These are phyloP conservation scores for Dalechampia spathulata DNA, from an alignment of 441 rosid genomes.

Conservation along the genomic window DNA sequence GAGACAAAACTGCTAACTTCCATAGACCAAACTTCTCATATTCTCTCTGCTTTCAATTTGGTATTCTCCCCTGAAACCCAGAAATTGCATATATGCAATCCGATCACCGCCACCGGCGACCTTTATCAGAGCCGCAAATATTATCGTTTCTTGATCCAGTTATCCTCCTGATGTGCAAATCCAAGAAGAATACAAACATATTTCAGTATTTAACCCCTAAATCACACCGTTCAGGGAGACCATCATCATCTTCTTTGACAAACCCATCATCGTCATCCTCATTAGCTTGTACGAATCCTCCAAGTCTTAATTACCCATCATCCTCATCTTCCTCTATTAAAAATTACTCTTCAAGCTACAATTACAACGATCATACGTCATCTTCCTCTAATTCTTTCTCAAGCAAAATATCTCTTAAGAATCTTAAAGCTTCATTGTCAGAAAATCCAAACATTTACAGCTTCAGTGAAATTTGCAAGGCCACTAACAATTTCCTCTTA, in stretches of 20 bases:
- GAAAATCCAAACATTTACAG: slow-evolving; percentile 67
- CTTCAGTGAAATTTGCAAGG: slow-evolving; percentile 56
- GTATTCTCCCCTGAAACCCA: not conserved
- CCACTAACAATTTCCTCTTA: slow-evolving; percentile 76
- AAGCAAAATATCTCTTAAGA: slow-evolving; percentile 41
- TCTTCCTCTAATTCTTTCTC: slow-evolving; percentile 16
- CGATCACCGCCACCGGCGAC: not conserved
- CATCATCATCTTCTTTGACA: slow-evolving; percentile 1
- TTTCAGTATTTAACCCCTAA: not conserved
- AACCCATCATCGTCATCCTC: slow-evolving; percentile 16
- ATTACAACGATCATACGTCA: not conserved
- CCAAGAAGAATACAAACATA: slow-evolving; percentile 23
- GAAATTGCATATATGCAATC: not conserved
- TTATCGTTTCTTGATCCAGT: not conserved
- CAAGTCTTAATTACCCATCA: slow-evolving; percentile 3
- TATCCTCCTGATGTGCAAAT: slow-evolving; percentile 24
- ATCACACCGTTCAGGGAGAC: slow-evolving; percentile 2
- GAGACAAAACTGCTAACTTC: slow-evolving; percentile 2
- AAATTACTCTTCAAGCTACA: not conserved
- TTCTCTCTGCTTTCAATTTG: not conserved
- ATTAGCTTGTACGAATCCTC: not conserved
- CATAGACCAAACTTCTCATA: not conserved
- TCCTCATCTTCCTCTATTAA: not conserved
- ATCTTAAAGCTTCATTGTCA: slow-evolving; percentile 48
- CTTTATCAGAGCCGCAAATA: not conserved